Evolutionary conservation across 768 basidiomycete genomes (phyloP).

Genomic region (Clitopilus passeckerianus): DNA sequence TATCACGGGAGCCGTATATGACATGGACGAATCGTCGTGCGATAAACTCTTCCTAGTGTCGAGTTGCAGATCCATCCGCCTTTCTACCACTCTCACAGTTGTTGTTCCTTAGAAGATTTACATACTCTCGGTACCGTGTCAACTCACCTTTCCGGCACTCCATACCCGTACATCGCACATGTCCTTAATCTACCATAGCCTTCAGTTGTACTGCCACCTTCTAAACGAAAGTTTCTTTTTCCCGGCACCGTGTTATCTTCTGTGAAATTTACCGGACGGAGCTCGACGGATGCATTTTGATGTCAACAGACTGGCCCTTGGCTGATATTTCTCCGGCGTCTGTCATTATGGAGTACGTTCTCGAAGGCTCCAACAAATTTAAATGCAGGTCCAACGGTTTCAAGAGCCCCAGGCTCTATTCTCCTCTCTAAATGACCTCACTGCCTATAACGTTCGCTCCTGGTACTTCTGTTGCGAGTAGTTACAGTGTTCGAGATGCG

Average conservation of each 20-base stretch:
- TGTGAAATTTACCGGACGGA: slow-evolving; percentile 1
- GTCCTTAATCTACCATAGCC: not conserved
- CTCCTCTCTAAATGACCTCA: slow-evolving; percentile 35
- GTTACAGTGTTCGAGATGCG: slow-evolving; percentile 46
- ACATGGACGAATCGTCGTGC: slow-evolving; percentile 82
- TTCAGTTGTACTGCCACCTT: not conserved
- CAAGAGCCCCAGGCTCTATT: not conserved
- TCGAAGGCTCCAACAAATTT: not conserved
- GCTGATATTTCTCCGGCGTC: not conserved
- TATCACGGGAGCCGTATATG: slow-evolving; percentile 82
- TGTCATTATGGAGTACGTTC: not conserved
- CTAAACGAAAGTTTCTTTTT: not conserved
- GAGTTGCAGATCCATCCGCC: not conserved
- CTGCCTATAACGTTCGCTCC: slow-evolving; percentile 34
- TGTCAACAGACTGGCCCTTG: not conserved
- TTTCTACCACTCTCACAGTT: not conserved
- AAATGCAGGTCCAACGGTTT: not conserved
- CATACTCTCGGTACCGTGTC: not conserved
- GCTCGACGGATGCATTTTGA: not conserved
- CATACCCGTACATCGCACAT: not conserved
- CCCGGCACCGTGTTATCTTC: not conserved
- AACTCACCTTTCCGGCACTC: not conserved
- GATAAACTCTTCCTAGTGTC: slow-evolving; percentile 32
- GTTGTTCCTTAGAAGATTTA: not conserved
- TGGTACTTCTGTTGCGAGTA: slow-evolving; percentile 42